Percentiles rank a stretch among this genome's conserved stretches.
Conservation (phyloP, 345 rosid species). For the Aquilaria sinensis region DNA sequence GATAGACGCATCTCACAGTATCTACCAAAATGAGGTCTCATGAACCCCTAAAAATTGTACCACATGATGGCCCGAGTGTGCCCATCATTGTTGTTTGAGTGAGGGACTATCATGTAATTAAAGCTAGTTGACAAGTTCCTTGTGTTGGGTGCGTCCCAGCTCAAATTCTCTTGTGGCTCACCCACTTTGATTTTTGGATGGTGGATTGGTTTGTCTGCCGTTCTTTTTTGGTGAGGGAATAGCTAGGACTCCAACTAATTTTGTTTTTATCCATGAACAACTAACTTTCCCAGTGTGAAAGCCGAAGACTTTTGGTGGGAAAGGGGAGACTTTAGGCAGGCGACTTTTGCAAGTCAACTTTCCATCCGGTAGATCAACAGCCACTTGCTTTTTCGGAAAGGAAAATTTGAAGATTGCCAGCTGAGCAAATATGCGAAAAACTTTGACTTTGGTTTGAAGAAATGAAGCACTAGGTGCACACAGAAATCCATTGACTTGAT, state of each 20-base stretch:
- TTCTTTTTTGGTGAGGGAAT: background rate
- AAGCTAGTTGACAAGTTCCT: background rate
- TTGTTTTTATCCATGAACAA: background rate
- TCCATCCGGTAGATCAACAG: background rate
- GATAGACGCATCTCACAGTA: no score
- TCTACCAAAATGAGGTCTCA: no score
- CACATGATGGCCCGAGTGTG: no score
- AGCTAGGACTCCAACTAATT: background rate
- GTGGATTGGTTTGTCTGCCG: background rate
- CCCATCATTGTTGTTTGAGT: no score
- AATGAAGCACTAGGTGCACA: background rate
- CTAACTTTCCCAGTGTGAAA: background rate
- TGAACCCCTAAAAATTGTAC: no score
- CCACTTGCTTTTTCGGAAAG: background rate
- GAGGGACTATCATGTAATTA: no score
- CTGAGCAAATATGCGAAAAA: background rate
- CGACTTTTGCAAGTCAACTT: slow-evolving; percentile 11
- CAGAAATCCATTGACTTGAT: no score
- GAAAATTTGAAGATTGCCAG: background rate
- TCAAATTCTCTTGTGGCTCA: background rate
- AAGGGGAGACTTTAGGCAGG: slow-evolving; percentile 11
- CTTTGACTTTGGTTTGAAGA: background rate
- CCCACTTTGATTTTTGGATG: background rate
- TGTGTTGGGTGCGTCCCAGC: background rate
- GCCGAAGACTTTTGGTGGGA: slow-evolving; percentile 14